Evolutionary conservation across 805 yeast genomes (phyloP).

Genomic region (Metschnikowia chrysomelidarum): DNA sequence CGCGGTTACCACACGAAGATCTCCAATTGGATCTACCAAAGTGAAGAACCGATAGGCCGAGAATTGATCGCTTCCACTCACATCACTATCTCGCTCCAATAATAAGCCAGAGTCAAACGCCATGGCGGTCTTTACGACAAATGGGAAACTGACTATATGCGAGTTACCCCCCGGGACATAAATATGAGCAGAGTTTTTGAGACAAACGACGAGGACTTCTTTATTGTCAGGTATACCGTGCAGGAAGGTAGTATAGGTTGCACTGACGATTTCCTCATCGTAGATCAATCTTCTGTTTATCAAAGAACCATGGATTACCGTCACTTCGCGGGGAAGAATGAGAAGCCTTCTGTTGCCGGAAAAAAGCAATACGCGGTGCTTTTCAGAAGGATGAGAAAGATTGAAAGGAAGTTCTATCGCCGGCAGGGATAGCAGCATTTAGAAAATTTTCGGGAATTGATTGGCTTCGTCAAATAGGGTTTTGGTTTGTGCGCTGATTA

Average conservation of each 20-base stretch:
- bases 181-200: conserved; percentile 58
- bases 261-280: conserved; percentile 52
- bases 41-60: conserved; percentile 51
- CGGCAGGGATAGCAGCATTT: conserved; percentile 27
- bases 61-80: conserved; percentile 6
- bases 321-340: conserved; percentile 38
- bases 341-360: conserved; percentile 34
- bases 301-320: conserved; percentile 50
- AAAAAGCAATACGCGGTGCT: conserved; percentile 23
- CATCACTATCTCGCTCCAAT: conserved; percentile 46
- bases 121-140: conserved; percentile 56
- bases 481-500: background rate
- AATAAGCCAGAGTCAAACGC: conserved; percentile 69
- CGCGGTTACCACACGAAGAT: conserved; percentile 68
- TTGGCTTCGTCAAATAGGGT: background rate
- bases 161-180: conserved; percentile 61
- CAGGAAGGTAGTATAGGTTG: conserved; percentile 58
- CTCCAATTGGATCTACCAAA: conserved; percentile 70
- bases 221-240: conserved; percentile 8
- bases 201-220: conserved; percentile 56
- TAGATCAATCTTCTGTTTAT: conserved; percentile 49
- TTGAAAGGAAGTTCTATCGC: conserved; percentile 31
- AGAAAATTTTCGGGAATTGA: background rate
- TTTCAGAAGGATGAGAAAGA: conserved; percentile 22
- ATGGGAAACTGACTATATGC: conserved; percentile 66